Conservation (phyloP, 805 yeast genomes). For the Pichia kluyveri region DNA sequence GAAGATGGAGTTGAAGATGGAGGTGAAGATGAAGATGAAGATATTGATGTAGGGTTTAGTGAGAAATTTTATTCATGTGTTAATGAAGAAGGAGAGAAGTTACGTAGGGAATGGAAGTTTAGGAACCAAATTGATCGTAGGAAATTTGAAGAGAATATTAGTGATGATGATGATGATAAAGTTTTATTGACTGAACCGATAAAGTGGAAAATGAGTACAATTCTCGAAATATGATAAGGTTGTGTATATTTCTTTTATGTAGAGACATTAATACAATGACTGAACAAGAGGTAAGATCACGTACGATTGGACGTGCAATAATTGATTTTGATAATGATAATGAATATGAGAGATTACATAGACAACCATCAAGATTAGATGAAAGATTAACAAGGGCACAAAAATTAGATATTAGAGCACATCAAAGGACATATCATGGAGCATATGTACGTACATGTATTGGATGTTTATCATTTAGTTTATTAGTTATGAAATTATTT, state of each 20-base stretch:
- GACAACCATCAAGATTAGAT: slow-evolving; percentile 27
- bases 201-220: slow-evolving; percentile 21
- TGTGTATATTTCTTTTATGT: no score
- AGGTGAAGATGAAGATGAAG: background rate
- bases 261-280: no score
- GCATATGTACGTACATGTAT: slow-evolving; percentile 71
- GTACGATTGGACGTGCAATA: background rate
- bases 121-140: no score
- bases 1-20: background rate
- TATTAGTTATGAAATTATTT: slow-evolving; percentile 58
- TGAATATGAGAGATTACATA: background rate
- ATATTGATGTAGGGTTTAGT: background rate
- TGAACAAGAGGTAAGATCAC: background rate
- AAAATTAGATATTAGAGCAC: slow-evolving; percentile 51
- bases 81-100: no score
- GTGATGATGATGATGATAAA: background rate
- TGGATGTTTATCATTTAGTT: slow-evolving; percentile 55
- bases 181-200: slow-evolving; percentile 14
- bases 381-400: slow-evolving; percentile 30
- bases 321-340: background rate
- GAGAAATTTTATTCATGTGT: no score
- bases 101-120: no score
- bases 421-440: slow-evolving; percentile 79
- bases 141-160: no score
- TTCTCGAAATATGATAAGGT: slow-evolving; percentile 4